Base-by-base conservation (phyloP, 495 filamentous ascomycete species). In the Aspergillus conjunctus region DNA sequence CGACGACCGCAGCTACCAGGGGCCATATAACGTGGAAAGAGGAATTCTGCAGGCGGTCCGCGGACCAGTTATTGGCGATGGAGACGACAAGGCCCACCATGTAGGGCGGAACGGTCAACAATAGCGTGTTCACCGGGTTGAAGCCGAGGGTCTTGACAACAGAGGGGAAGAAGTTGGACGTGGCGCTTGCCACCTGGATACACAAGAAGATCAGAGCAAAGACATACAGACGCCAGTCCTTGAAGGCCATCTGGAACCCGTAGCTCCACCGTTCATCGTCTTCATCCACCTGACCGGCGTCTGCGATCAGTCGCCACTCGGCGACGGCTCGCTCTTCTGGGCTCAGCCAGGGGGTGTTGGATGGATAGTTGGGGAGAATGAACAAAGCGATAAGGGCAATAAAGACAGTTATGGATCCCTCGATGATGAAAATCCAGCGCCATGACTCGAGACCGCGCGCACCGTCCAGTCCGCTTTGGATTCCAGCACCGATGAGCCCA, bases 311-410 rank as follows among this genome's bases (percentile, higher is more conserved):
- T 7, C 91, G 77, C 85, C 86, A 91, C 32, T 81, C 71, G 30
- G 89, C 90, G 7, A 93, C 74, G 4, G 82, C 76, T 30, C 81
- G 79, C 66, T 92, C 88, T 65, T 89, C 81, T 44, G 88, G 82
- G 2, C 77, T 85, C 15, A 93, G 75, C 88, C 91, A 91, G 14
- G 63, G 68, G 0, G 89, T 92, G 43, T 89, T 92, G 17, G 86
- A 77, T n/a, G 91, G 91, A 63, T 91, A 90, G 68, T 94, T 87
- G 11, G 91, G 90, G 12, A 94, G 72, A 32, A 91, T 73, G 62
- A 86, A 87, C 59, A 81, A 81, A 26, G 84, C 78, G 20, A 68
- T 65, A 14, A 79, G 64, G 20, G 82, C 83, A 32, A 84, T 71
- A 7, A 78, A 72, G 34, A 50, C 18, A 20, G 18, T 50, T 7